Conservation (phyloP, 768 basidiomycete species). For the Naematelia encephala region DNA sequence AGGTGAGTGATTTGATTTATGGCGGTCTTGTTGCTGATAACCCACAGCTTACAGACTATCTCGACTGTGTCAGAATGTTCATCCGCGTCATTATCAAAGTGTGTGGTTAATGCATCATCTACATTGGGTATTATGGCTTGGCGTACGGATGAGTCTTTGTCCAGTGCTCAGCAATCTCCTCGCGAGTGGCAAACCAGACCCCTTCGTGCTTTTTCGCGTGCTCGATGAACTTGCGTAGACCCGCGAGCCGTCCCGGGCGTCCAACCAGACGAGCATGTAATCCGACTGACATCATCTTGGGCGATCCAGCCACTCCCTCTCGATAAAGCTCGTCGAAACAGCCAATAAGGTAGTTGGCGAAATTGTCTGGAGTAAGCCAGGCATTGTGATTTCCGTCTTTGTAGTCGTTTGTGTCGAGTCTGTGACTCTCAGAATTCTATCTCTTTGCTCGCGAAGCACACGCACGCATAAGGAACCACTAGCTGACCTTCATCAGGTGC, state of each 20-base stretch:
- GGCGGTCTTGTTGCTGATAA: background rate
- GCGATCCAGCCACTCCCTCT: constrained; percentile 29
- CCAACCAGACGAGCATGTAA: constrained; percentile 38
- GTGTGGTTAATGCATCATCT: constrained; percentile 5
- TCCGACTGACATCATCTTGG: constrained; percentile 41
- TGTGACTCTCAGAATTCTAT: constrained; percentile 3
- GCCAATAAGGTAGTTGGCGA: constrained; percentile 30
- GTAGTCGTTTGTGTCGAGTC: constrained; percentile 42
- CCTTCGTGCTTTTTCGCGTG: constrained; percentile 24
- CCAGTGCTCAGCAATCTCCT: constrained; percentile 43
- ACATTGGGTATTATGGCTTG: background rate
- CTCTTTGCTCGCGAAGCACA: no score
- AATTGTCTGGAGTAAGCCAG: constrained; percentile 30
- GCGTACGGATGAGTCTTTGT: constrained; percentile 18
- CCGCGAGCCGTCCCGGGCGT: constrained; percentile 33
- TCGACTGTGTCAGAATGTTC: constrained; percentile 21
- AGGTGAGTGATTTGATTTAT: constrained; percentile 14
- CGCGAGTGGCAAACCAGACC: constrained; percentile 42
- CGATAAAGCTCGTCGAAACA: constrained; percentile 35
- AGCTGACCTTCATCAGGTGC: constrained; percentile 22
- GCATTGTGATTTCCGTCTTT: constrained; percentile 35
- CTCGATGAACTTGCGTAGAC: constrained; percentile 39
- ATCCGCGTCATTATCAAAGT: constrained; percentile 18
- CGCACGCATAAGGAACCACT: constrained; percentile 10
- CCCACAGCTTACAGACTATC: constrained; percentile 14